These are phyloP conservation scores for Meredithiella fracta DNA, from an alignment of 2,329 filamentous ascomycete genomes.

Conservation along the genomic window DNA sequence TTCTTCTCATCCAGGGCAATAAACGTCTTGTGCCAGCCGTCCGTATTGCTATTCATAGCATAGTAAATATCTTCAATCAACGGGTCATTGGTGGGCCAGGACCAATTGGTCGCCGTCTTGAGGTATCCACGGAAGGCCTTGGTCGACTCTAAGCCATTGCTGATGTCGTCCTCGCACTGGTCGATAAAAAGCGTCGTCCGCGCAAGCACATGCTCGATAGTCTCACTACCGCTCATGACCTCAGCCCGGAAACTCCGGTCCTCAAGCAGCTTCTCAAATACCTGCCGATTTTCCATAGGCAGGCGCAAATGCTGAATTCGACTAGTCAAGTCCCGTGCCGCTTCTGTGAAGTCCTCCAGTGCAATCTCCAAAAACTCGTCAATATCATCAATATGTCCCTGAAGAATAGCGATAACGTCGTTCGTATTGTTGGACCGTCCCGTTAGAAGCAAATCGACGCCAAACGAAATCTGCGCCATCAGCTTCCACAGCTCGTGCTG, in stretches of 20 bases:
- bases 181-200: conserved; percentile 61
- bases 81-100: conserved; percentile 44
- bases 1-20: conserved; percentile 58
- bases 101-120: conserved; percentile 42
- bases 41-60: conserved; percentile 84
- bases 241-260: conserved; percentile 68
- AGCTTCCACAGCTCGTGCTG: conserved; percentile 84
- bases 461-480: conserved; percentile 82
- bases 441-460: conserved; percentile 72
- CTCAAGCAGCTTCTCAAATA: conserved; percentile 78
- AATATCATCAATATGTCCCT: conserved; percentile 84
- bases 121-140: conserved; percentile 65
- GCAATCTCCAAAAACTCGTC: conserved; percentile 80
- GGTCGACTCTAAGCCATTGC: conserved; percentile 60
- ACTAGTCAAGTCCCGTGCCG: conserved; percentile 61
- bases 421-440: conserved; percentile 75
- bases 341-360: conserved; percentile 67
- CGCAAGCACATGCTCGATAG: conserved; percentile 77
- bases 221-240: conserved; percentile 74
- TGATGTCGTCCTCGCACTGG: conserved; percentile 62
- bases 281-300: conserved; percentile 63
- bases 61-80: conserved; percentile 57
- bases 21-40: conserved; percentile 76
- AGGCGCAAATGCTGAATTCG: conserved; percentile 66
- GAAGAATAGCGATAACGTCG: conserved; percentile 76